A percentile compares a stretch with the other conserved stretches of the same genome.
Conservation (phyloP, 2,329 filamentous ascomycete species). For the Botrytis hyacinthi region DNA sequence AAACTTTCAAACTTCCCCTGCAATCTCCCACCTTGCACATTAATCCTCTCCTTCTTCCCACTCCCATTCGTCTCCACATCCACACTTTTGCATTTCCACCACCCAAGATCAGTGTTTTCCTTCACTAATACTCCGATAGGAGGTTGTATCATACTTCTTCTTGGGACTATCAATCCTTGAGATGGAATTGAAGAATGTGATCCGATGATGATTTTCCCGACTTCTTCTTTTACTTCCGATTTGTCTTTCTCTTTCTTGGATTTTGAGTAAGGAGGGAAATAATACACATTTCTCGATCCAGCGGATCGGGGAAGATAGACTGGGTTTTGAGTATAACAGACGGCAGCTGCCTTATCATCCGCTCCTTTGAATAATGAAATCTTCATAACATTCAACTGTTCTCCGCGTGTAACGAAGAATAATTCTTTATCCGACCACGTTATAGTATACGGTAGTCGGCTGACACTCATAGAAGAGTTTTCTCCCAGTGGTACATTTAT, state of each 20-base stretch:
- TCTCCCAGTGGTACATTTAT: not conserved
- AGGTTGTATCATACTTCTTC: not conserved
- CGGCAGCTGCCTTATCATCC: not conserved
- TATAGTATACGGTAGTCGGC: constrained; percentile 6
- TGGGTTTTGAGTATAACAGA: constrained; percentile 4
- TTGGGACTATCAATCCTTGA: constrained; percentile 1
- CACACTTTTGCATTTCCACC: constrained; percentile 1
- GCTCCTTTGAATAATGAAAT: constrained; percentile 4
- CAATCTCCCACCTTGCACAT: constrained; percentile 4
- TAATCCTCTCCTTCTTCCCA: not conserved
- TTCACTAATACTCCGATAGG: constrained; percentile 10
- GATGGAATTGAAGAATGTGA: constrained; percentile 12
- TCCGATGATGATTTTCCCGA: not conserved
- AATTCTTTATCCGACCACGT: constrained; percentile 6
- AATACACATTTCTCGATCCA: constrained; percentile 13
- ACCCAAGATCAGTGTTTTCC: constrained; percentile 8
- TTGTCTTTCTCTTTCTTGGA: not conserved
- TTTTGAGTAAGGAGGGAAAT: not conserved
- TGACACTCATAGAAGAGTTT: not conserved
- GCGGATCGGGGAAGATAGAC: constrained; percentile 1
- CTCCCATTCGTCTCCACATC: not conserved
- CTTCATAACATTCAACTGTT: not conserved
- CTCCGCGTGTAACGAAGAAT: not conserved
- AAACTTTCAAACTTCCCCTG: constrained; percentile 17
- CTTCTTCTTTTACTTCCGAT: constrained; percentile 4